Evolutionary conservation across 2,329 filamentous ascomycete genomes (phyloP).

Genomic region (Hypoxylon sp.): DNA sequence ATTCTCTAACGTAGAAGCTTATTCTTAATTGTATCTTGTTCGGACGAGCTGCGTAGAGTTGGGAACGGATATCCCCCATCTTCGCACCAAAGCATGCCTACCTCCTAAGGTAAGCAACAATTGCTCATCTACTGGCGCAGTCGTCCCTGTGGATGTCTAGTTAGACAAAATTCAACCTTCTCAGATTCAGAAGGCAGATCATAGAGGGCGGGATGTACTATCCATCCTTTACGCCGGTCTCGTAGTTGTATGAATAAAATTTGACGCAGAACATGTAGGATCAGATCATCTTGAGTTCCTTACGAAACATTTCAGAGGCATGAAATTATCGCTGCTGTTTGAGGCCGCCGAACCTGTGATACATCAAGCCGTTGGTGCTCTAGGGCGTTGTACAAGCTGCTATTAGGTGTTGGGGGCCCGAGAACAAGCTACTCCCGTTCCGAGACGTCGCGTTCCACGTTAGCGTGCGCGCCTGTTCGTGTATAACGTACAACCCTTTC

Average conservation of each 20-base stretch:
- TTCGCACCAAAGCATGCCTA: not conserved
- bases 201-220: not conserved
- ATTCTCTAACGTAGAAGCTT: too few species aligned
- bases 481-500: not conserved
- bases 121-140: not conserved
- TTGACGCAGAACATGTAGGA: too few species aligned
- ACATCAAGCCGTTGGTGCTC: constrained; percentile 30
- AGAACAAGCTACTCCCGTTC: constrained; percentile 25
- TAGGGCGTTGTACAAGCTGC: constrained; percentile 33
- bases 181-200: not conserved
- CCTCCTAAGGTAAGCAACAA: too few species aligned
- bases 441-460: constrained; percentile 27
- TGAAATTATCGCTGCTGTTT: too few species aligned
- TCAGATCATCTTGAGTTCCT: too few species aligned
- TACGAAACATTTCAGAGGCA: too few species aligned
- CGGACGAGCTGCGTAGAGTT: too few species aligned
- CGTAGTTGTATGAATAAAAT: too few species aligned
- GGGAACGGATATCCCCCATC: too few species aligned
- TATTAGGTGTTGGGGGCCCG: constrained; percentile 21
- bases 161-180: not conserved
- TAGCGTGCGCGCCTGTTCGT: constrained; percentile 14
- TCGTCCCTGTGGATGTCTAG: not conserved
- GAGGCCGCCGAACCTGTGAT: too few species aligned
- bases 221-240: too few species aligned
- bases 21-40: too few species aligned